A percentile compares a stretch with the other conserved stretches of the same genome.
Evolutionary conservation across 1,284 basidiomycete species (phyloP).

Genomic region (Mycosarcoma mackinlayi): DNA sequence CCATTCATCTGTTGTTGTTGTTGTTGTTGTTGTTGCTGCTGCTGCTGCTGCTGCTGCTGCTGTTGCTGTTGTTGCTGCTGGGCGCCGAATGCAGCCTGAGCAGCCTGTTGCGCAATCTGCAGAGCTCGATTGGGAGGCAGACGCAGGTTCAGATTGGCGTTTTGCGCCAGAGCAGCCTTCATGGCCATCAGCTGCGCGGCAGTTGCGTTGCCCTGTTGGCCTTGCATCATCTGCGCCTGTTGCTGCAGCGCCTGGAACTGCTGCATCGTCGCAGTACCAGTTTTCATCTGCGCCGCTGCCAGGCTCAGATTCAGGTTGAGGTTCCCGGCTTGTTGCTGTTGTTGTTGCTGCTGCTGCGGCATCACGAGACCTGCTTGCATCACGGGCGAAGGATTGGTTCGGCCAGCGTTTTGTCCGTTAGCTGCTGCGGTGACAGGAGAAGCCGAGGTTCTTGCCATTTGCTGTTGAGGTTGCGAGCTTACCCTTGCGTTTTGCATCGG

Average conservation of each 20-base stretch:
- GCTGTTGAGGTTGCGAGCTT: slow-evolving; percentile 52
- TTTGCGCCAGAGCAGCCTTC: slow-evolving; percentile 54
- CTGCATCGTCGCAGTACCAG: slow-evolving; percentile 27
- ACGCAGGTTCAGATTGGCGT: slow-evolving; percentile 50
- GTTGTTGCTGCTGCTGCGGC: slow-evolving; percentile 34
- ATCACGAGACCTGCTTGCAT: slow-evolving; percentile 49
- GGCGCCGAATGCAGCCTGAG: slow-evolving; percentile 43
- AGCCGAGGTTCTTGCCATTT: slow-evolving; percentile 34
- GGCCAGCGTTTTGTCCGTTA: slow-evolving; percentile 43
- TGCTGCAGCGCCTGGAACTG: slow-evolving; percentile 46
- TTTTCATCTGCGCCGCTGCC: slow-evolving; percentile 45
- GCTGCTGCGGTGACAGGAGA: slow-evolving; percentile 43
- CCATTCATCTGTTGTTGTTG: slow-evolving; percentile 23
- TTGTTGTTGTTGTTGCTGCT: slow-evolving; percentile 26
- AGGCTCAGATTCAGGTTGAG: slow-evolving; percentile 43
- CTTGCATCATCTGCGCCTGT: slow-evolving; percentile 45
- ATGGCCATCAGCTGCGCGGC: slow-evolving; percentile 57
- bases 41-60: slow-evolving; percentile 32
- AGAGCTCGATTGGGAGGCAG: slow-evolving; percentile 55
- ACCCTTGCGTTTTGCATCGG: slow-evolving; percentile 51
- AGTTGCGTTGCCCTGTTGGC: slow-evolving; percentile 29
- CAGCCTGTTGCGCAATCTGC: slow-evolving; percentile 54
- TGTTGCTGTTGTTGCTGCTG: slow-evolving; percentile 37
- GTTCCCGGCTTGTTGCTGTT: slow-evolving; percentile 13
- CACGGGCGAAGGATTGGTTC: slow-evolving; percentile 41